phyloP scores from a whole-genome alignment of 495 filamentous ascomycete species.

The Daldinia loculata region DNA sequence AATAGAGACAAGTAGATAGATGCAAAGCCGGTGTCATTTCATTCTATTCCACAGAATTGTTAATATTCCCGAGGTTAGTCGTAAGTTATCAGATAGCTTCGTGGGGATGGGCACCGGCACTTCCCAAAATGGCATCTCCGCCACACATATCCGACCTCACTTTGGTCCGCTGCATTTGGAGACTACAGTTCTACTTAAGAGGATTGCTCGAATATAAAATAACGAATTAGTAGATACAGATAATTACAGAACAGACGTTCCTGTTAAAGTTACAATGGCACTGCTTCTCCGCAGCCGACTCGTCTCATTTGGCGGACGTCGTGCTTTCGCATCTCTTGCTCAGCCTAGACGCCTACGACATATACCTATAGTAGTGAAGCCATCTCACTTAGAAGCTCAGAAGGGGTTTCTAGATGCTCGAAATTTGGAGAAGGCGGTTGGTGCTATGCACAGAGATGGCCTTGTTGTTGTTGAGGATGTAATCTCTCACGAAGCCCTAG shows the following conservation, averaged over 20 bases:
- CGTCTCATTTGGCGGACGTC: not conserved
- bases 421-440: constrained; percentile 62
- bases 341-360: constrained; percentile 4
- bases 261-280: constrained; percentile 5
- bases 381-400: constrained; percentile 14
- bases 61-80: not conserved
- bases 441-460: constrained; percentile 61
- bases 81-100: not conserved
- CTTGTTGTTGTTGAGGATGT: constrained; percentile 66
- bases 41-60: not conserved
- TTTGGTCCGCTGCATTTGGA: constrained; percentile 14
- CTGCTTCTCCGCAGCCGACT: constrained; percentile 15
- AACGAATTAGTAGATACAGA: not conserved
- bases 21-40: not conserved
- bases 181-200: not conserved
- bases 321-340: constrained; percentile 29
- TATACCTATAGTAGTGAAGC: constrained; percentile 24
- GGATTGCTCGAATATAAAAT: not conserved
- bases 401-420: constrained; percentile 32
- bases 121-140: constrained; percentile 31
- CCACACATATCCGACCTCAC: constrained; percentile 4
- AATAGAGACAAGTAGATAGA: not conserved
- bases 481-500: constrained; percentile 53
- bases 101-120: constrained; percentile 12
- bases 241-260: not conserved